Evolutionary conservation across 2,329 filamentous ascomycete genomes (phyloP), one percentile per base, ranked within the genome.

Genomic region (Fonsecaea nubica): DNA sequence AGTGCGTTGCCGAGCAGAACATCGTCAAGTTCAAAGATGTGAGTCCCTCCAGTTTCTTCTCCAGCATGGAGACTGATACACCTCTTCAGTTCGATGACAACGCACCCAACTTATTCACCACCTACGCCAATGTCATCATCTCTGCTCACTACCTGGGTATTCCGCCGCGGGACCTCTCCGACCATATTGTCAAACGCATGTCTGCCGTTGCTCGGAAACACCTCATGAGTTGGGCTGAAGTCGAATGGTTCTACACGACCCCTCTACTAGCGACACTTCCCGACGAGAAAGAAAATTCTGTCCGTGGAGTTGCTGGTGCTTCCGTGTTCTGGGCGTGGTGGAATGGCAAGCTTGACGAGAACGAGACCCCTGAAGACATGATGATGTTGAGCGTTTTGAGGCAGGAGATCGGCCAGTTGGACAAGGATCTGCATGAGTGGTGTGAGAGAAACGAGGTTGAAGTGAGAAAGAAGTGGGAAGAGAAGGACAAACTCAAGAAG

Each of bases 301-400:
- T 71, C 42, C 64, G 69, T 15, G 66, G 63, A 48, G 64, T 71
- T 35, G 64, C 65, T 21, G 61, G 62, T 21, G 58, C 66, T 21
- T 67, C 64, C 36, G 57, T 71, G 32, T 69, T 69, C 53, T 69
- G 63, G 59, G 69, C 58, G 30, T 71, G 69, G 69, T 71, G 69
- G 69, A 64, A 54, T 10, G 52, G 38, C 35, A 67, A 64, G 32
- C 53, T 69, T n/a, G 62, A 68, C 18, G 64, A 65, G 36, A 63
- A 67, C 5, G 65, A 68, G 9, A 70, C 68, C 3, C 65, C 68
- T 8, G 64, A 63, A 3, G 69, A 71, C 52, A 65, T 69, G 66
- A 53, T 52, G 36, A 53, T 62, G 32, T 56, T 69, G 25, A 58
- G 59, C 15, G 59, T 52, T 9, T 42, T 71, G 64, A 66, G 69